These are phyloP conservation scores for Eucalyptus tenuipes DNA, from an alignment of 345 rosid species.

Conservation along the genomic window DNA sequence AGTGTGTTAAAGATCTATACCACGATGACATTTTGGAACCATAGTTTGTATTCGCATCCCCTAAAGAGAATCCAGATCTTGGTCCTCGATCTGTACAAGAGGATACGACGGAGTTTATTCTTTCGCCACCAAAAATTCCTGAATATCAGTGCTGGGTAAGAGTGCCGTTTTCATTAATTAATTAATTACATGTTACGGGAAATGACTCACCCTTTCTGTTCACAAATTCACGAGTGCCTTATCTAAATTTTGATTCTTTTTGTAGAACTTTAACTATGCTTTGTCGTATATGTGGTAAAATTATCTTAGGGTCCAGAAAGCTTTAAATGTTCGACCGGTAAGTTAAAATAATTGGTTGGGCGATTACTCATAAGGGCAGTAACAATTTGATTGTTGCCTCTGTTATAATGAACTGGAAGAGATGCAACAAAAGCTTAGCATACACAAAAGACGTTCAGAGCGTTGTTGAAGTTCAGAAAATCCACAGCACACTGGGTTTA, in stretches of 20 bases:
- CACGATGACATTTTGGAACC: slow-evolving; percentile 5
- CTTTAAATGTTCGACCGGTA: slow-evolving; percentile 15
- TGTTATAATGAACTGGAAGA: not conserved
- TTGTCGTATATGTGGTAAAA: slow-evolving; percentile 12
- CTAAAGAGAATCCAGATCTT: not conserved
- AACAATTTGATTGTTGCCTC: not conserved
- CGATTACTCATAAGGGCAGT: not conserved
- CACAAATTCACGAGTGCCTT: not conserved
- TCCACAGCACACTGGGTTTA: not conserved
- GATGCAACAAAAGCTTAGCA: slow-evolving; percentile 11
- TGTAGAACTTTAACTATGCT: slow-evolving; percentile 14
- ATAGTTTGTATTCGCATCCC: slow-evolving; percentile 6
- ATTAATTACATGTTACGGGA: not conserved
- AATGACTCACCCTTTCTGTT: not conserved
- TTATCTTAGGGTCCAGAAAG: slow-evolving; percentile 3
- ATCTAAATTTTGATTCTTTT: not conserved
- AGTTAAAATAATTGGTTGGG: not conserved
- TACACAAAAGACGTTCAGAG: not conserved
- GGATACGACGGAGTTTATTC: not conserved
- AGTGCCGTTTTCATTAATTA: not conserved
- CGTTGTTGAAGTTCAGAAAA: slow-evolving; percentile 7
- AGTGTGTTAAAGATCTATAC: slow-evolving; percentile 12
- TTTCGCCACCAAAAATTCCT: slow-evolving; percentile 1
- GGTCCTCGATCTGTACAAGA: not conserved
- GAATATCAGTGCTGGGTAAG: slow-evolving; percentile 6